Evolutionary conservation across 495 filamentous ascomycete species (phyloP).

Genomic region (Pseudoneurospora amorphoporcata): DNA sequence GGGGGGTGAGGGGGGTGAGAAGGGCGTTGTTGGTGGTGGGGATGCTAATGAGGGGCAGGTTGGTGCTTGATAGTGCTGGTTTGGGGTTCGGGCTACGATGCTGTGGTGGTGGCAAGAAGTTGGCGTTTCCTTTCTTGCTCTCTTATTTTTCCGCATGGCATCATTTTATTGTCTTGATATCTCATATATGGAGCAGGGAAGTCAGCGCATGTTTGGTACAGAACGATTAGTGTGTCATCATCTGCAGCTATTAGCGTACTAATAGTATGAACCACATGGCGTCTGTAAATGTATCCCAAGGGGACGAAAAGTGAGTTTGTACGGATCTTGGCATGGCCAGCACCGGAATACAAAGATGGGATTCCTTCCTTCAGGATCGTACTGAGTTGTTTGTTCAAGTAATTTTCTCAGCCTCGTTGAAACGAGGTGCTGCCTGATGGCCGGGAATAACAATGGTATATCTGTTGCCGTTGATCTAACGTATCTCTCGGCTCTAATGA

Average conservation of each 20-base stretch:
- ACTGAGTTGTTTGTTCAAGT: neutral
- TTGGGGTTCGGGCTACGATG: neutral
- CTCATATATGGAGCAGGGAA: neutral
- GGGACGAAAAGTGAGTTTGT: neutral
- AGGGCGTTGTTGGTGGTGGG: conserved; percentile 4
- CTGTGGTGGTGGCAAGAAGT: neutral
- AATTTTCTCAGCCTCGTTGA: neutral
- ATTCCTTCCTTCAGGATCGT: neutral
- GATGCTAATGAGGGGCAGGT: conserved; percentile 1
- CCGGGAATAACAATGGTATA: neutral
- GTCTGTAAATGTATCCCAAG: neutral
- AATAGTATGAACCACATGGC: neutral
- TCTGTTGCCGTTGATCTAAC: neutral
- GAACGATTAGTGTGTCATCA: neutral
- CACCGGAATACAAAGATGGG: neutral
- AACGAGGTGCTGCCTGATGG: neutral
- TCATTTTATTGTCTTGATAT: neutral
- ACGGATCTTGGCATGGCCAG: neutral
- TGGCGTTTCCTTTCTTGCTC: neutral
- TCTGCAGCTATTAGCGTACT: neutral
- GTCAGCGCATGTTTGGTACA: neutral
- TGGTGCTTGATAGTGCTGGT: neutral
- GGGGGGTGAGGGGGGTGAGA: conserved; percentile 13
- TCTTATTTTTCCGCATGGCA: neutral
- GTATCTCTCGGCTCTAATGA: neutral